Evolutionary conservation across 2,329 filamentous ascomycete genomes (phyloP), one percentile per base, ranked within the genome.

Genomic region (Ilyonectria robusta): DNA sequence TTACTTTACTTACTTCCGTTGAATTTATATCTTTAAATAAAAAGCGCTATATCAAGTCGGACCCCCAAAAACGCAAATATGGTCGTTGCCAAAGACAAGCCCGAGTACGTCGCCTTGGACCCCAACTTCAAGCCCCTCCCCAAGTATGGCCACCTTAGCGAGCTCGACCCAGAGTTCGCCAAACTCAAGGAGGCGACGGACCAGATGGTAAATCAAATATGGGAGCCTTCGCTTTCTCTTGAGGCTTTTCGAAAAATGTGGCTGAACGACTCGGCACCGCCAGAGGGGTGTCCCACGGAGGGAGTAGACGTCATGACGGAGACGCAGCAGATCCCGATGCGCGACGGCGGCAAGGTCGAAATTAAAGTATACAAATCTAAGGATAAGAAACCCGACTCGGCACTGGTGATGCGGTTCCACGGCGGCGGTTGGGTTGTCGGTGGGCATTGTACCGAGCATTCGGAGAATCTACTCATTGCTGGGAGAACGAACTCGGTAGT

Each of bases 341-440:
- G 80, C 21, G 81, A 81, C 59, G 80, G 80, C 19, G 70, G 72
- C 3, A 26, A 72, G 60, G 62, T 81, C 35, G 80, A 81, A 70
- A 62, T 82, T 62, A 81, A 81, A 70, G 69, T 80, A 7, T 80
- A 80, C 62, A 55, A 19, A 15, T 58, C 66, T 31, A 76, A 75
- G 66, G 75, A 75, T 17, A 76, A 72, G 23, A 70, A 71, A 23
- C 57, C 67, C 1, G 59, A 68, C n/a, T 70, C 74, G 6, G 75
- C 76, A 37, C 66, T 76, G 3, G 70, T 80, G 57, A 72, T 81
- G 65, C 72, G 80, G 40, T 79, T 80, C 67, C 81, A 82, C 58
- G 80, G 80, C n/a, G 80, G 80, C 9, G 80, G 79, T 10, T 79
- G 77, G 76, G 71, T 73, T 1, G 72, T 82, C 10, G 79, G 80